phyloP scores from a whole-genome alignment of 495 filamentous ascomycete genomes.

The Talaromyces nanjingensis region DNA sequence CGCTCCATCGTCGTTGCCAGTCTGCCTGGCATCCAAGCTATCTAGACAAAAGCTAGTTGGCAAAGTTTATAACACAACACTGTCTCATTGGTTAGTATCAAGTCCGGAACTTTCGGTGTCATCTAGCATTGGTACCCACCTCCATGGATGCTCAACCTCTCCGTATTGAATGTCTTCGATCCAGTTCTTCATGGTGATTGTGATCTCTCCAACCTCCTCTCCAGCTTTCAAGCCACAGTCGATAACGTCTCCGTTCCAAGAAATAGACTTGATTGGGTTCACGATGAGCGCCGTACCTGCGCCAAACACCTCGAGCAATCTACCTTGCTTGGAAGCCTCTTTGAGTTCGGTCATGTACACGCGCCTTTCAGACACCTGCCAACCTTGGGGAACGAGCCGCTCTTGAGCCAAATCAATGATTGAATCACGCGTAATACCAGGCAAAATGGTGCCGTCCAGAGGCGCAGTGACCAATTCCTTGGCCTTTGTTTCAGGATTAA shows the following conservation, averaged over 20 bases:
- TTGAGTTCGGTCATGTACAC: conserved; percentile 70
- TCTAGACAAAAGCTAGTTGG: neutral
- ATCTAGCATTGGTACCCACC: conserved; percentile 16
- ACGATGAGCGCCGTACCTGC: conserved; percentile 62
- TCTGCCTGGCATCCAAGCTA: neutral
- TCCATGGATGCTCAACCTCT: conserved; percentile 73
- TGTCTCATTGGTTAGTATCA: neutral
- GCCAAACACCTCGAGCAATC: conserved; percentile 75
- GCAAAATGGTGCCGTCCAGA: conserved; percentile 78
- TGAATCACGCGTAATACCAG: conserved; percentile 74
- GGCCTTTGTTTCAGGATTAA: conserved; percentile 60
- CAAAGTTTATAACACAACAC: neutral
- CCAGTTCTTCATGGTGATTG: conserved; percentile 71
- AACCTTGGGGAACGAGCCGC: conserved; percentile 64
- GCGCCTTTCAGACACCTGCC: conserved; percentile 69
- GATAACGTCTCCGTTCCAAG: conserved; percentile 61
- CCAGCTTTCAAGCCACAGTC: conserved; percentile 57
- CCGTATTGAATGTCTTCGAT: conserved; percentile 82
- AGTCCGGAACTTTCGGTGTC: neutral
- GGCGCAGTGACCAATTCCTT: conserved; percentile 78
- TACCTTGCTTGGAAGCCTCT: conserved; percentile 62
- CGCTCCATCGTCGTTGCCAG: neutral
- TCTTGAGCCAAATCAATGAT: conserved; percentile 67
- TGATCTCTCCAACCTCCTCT: conserved; percentile 68
- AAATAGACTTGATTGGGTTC: conserved; percentile 63